A percentile compares a stretch with the other conserved stretches of the same genome.
phyloP scores from a whole-genome alignment of 345 rosid species.

The Turnera subulata region DNA sequence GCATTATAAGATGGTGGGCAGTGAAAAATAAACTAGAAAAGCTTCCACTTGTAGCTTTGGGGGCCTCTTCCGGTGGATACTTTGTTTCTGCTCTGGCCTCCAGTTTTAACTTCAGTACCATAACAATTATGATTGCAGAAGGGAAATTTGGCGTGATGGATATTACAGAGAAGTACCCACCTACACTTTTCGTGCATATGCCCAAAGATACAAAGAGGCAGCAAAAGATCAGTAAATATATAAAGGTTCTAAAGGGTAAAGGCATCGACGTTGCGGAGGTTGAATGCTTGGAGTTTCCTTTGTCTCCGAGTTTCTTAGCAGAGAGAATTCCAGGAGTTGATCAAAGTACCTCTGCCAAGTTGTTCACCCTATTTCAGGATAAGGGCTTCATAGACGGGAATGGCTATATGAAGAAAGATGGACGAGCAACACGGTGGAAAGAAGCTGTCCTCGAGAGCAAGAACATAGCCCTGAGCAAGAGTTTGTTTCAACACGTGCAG shows the following conservation, averaged over 20 bases:
- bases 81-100: conserved; percentile 75
- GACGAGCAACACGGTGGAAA: conserved; percentile 66
- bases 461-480: conserved; percentile 35
- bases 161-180: conserved; percentile 54
- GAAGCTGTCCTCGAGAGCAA: conserved; percentile 37
- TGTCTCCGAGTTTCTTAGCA: conserved; percentile 46
- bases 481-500: conserved; percentile 61
- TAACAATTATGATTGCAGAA: conserved; percentile 81
- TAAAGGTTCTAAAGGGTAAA: conserved; percentile 47
- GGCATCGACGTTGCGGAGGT: conserved; percentile 76
- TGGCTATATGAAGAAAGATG: conserved; percentile 75
- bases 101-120: conserved; percentile 55
- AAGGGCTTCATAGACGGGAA: conserved; percentile 64
- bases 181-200: conserved; percentile 92
- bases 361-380: conserved; percentile 49
- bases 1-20: conserved; percentile 59
- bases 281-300: conserved; percentile 62
- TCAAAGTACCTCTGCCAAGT: conserved; percentile 37
- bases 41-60: conserved; percentile 84
- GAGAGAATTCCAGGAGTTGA: conserved; percentile 65
- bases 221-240: conserved; percentile 53
- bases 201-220: conserved; percentile 67
- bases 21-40: conserved; percentile 43
- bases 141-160: conserved; percentile 64
- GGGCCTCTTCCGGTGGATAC: conserved; percentile 94